phyloP scores from a whole-genome alignment of 768 basidiomycete species.

The Porpolomopsis calyptriformis region DNA sequence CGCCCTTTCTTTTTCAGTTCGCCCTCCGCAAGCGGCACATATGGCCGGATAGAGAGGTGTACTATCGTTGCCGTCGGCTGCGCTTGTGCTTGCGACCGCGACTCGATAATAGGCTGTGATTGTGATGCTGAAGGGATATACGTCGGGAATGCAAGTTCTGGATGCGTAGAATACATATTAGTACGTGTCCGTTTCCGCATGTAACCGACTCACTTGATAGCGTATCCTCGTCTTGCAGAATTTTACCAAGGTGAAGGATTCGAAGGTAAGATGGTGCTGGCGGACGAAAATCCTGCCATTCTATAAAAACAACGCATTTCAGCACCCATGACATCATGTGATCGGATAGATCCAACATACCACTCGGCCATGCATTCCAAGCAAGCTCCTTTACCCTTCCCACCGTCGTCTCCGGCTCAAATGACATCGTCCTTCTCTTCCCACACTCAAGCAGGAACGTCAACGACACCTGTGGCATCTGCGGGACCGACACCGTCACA shows the following conservation, averaged over 20 bases:
- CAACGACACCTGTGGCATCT: conserved; percentile 51
- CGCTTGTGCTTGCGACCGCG: neutral
- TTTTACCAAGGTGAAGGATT: conserved; percentile 65
- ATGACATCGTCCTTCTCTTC: conserved; percentile 55
- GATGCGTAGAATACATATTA: neutral
- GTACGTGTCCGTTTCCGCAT: neutral
- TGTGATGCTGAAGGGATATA: conserved; percentile 5
- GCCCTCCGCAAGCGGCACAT: conserved; percentile 39
- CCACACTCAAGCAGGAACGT: conserved; percentile 70
- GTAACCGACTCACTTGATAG: conserved; percentile 54
- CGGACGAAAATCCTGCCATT: conserved; percentile 73
- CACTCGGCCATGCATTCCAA: conserved; percentile 74
- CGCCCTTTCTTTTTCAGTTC: conserved; percentile 40
- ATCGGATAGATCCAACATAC: no score
- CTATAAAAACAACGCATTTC: conserved; percentile 22
- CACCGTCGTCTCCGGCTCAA: conserved; percentile 64
- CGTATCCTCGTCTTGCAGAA: conserved; percentile 78
- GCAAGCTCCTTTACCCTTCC: conserved; percentile 75
- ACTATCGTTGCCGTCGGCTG: conserved; percentile 47
- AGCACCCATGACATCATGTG: no score
- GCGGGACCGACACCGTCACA: conserved; percentile 24
- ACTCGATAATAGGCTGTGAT: neutral
- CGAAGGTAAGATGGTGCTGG: conserved; percentile 69
- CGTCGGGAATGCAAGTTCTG: conserved; percentile 7
- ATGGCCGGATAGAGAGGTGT: conserved; percentile 62